A percentile compares a stretch with the other conserved stretches of the same genome.
Evolutionary conservation across 2,329 filamentous ascomycete species (phyloP).

Genomic region (Colletotrichum eleusines): DNA sequence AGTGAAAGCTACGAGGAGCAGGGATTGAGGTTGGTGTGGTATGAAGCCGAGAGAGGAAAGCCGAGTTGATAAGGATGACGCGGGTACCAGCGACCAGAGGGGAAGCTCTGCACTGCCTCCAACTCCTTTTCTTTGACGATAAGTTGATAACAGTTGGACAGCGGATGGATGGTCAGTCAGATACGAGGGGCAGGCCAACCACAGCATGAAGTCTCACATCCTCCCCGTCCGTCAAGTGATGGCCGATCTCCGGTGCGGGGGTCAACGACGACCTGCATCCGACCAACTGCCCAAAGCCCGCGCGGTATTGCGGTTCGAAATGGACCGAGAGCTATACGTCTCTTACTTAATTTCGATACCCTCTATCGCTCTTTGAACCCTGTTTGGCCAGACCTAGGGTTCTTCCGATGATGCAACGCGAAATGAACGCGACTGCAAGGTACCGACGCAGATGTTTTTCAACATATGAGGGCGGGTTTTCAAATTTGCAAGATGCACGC

Average conservation of each 20-base stretch:
- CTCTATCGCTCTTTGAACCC: neutral
- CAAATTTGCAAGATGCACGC: neutral
- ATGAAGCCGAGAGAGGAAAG: constrained; percentile 20
- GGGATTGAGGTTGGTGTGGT: constrained; percentile 15
- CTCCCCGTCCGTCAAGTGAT: constrained; percentile 8
- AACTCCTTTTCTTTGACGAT: neutral
- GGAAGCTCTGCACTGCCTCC: neutral
- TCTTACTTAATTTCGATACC: neutral
- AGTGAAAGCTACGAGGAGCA: neutral
- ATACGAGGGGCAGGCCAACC: constrained; percentile 20
- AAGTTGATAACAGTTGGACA: neutral
- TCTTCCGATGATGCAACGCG: neutral
- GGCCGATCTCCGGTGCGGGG: constrained; percentile 35
- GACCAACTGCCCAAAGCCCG: constrained; percentile 7
- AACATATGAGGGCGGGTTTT: neutral
- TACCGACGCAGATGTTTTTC: neutral
- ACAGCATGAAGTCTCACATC: neutral
- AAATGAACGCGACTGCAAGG: neutral
- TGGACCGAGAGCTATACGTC: neutral
- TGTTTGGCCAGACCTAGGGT: neutral
- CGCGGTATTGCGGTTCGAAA: neutral
- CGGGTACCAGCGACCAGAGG: neutral
- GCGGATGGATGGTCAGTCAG: neutral
- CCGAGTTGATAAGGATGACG: constrained; percentile 8
- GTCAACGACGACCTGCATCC: constrained; percentile 7